Evolutionary conservation across 495 filamentous ascomycete genomes (phyloP), one percentile per base, ranked within the genome.

Genomic region (Penicillium riverlandense): DNA sequence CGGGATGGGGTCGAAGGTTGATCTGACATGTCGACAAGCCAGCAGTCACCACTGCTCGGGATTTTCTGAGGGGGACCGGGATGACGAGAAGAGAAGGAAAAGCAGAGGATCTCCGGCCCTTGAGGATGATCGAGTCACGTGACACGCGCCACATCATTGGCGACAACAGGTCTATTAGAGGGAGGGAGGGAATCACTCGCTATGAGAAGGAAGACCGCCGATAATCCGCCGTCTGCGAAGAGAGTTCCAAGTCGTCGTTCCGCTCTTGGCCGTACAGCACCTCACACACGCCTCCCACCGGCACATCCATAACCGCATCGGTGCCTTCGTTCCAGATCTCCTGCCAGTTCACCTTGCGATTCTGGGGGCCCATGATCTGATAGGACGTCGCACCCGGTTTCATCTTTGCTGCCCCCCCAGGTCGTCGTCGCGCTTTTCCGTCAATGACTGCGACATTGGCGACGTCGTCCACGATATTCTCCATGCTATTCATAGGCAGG

Each of bases 241-340:
- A 22, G 22, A 22, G 29, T 30, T 50, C 47, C 41, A 42, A 40
- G 14, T 67, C 62, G 12, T 70, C 68, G 16, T 67, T 63, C 31
- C 69, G 55, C 41, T 70, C 66, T 35, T 61, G 64, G 7, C 72
- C 75, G 43, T 77, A 78, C 0, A 78, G 52, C 6, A 97, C 79
- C 73, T 99, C 92, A 65, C 91, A 96, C n/a, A 96, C 92, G 4
- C 92, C 92, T 13, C 90, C 94, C 35, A 97, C 75, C 7, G 92
- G 92, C 13, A 99, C 80, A 75, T 99, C 92, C 87, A 97, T 86
- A 6, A 96, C 91, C 10, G 89, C 92, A 75, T 99, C 92, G 1
- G 94, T 99, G 29, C 94, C 89, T 50, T 87, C 81, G 58, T 78
- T 85, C 92, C 92, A 98, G 7, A 91, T 69, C 39, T 69, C 74